Conservation (phyloP, 805 yeast genomes). For the Kluyveromyces starmeri region DNA sequence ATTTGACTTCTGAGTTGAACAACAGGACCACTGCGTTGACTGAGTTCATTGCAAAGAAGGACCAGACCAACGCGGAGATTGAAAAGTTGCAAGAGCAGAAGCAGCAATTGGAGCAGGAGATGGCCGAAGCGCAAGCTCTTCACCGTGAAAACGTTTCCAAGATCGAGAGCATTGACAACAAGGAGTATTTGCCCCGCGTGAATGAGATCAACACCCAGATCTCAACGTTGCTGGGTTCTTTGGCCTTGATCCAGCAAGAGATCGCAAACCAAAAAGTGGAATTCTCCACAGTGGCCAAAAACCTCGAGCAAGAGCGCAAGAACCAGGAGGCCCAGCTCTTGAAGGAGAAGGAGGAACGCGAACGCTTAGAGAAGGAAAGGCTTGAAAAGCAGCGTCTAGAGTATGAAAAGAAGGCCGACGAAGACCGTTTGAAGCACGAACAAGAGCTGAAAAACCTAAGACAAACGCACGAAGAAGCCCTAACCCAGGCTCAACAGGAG, state of each 20-base stretch:
- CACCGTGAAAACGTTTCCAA: conserved; percentile 13
- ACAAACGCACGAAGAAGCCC: conserved; percentile 13
- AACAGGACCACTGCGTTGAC: conserved; percentile 20
- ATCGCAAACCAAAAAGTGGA: conserved; percentile 22
- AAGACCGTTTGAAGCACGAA: conserved; percentile 16
- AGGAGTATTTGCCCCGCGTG: conserved; percentile 19
- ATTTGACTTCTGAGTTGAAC: conserved; percentile 21
- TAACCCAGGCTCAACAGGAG: conserved; percentile 10
- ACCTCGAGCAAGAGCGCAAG: conserved; percentile 20
- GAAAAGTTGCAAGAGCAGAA: conserved; percentile 13
- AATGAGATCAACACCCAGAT: conserved; percentile 20
- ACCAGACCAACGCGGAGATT: conserved; percentile 16
- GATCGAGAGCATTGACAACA: conserved; percentile 16
- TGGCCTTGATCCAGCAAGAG: conserved; percentile 24
- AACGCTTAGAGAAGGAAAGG: conserved; percentile 18
- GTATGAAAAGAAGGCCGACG: conserved; percentile 14
- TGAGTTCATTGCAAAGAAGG: conserved; percentile 15
- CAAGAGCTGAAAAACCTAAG: conserved; percentile 15
- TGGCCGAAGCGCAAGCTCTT: conserved; percentile 10
- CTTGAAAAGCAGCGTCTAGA: conserved; percentile 21
- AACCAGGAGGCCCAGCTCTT: conserved; percentile 22
- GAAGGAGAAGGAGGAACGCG: conserved; percentile 20
- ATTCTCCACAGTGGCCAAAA: conserved; percentile 20
- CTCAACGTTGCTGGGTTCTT: conserved; percentile 12
- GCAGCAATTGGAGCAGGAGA: conserved; percentile 13